Percentiles rank a stretch among this genome's conserved stretches.
These are phyloP conservation scores for Calonectria honghensis DNA, from an alignment of 2,329 filamentous ascomycete species.

Conservation along the genomic window DNA sequence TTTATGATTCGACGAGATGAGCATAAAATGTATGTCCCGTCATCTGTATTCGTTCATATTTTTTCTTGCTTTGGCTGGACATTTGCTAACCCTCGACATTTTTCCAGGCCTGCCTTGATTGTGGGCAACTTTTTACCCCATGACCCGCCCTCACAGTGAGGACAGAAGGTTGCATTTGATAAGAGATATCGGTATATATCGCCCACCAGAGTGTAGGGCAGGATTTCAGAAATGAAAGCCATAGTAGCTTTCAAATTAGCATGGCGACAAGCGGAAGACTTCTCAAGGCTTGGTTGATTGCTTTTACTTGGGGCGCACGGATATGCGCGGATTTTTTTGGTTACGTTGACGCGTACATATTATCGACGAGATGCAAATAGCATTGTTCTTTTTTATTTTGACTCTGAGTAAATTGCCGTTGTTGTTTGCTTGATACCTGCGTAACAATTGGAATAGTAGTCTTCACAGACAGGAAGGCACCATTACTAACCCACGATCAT, in stretches of 20 bases:
- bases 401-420: not conserved
- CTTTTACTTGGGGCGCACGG: slow-evolving; percentile 42
- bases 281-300: slow-evolving; percentile 36
- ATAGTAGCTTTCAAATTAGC: slow-evolving; percentile 23
- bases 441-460: too few species aligned
- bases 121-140: slow-evolving; percentile 98
- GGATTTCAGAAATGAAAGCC: slow-evolving; percentile 14
- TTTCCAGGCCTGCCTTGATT: slow-evolving; percentile 88
- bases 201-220: slow-evolving; percentile 23
- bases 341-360: slow-evolving; percentile 46
- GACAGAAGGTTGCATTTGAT: slow-evolving; percentile 25
- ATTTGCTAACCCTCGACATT: slow-evolving; percentile 56
- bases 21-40: slow-evolving; percentile 88
- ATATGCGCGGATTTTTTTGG: slow-evolving; percentile 38
- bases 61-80: not conserved
- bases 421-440: not conserved
- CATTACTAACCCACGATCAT: not conserved
- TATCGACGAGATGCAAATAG: slow-evolving; percentile 45
- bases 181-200: slow-evolving; percentile 33
- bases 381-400: slow-evolving; percentile 35
- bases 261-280: slow-evolving; percentile 33
- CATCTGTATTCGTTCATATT: not conserved
- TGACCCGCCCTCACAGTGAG: slow-evolving; percentile 69
- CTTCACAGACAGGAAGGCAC: not conserved
- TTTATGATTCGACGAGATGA: slow-evolving; percentile 97